phyloP scores from a whole-genome alignment of 495 filamentous ascomycete species.

The Aspergillus funiculosus region DNA sequence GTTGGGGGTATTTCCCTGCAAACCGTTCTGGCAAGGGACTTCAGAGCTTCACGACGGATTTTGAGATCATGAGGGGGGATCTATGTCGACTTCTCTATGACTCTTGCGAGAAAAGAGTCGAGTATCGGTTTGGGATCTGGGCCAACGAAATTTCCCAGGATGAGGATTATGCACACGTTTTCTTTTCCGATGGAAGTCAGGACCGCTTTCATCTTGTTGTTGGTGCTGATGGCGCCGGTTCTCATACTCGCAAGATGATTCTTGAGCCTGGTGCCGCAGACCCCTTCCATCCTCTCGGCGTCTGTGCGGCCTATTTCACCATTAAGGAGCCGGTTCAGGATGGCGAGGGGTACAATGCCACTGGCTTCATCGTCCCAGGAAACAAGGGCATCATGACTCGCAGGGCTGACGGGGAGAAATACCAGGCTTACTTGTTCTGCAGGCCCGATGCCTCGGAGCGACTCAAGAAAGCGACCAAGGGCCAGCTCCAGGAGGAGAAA shows the following conservation, averaged over 20 bases:
- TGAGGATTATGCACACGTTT: slow-evolving; percentile 25
- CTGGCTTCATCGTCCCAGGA: slow-evolving; percentile 15
- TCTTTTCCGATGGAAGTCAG: slow-evolving; percentile 30
- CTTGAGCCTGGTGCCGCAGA: slow-evolving; percentile 6
- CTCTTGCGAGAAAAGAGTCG: slow-evolving; percentile 20
- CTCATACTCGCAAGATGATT: slow-evolving; percentile 35
- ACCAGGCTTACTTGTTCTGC: slow-evolving; percentile 37
- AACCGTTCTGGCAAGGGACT: slow-evolving; percentile 24
- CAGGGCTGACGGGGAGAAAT: slow-evolving; percentile 27
- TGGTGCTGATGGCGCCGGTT: slow-evolving; percentile 45
- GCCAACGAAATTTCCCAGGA: slow-evolving; percentile 16
- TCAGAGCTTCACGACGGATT: slow-evolving; percentile 37
- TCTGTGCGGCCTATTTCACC: neutral
- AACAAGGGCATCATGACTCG: slow-evolving; percentile 34
- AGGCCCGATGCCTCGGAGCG: slow-evolving; percentile 17
- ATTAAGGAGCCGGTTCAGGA: neutral
- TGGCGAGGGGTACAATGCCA: neutral
- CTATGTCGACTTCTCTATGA: slow-evolving; percentile 32
- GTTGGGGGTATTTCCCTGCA: slow-evolving; percentile 25
- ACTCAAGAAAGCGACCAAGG: slow-evolving; percentile 17
- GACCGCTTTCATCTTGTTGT: slow-evolving; percentile 45
- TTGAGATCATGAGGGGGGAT: slow-evolving; percentile 46
- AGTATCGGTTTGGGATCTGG: slow-evolving; percentile 30
- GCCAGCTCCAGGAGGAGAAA: slow-evolving; percentile 29
- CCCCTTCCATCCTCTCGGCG: neutral